These are phyloP conservation scores for Tricholoma hemisulphureum DNA, from an alignment of 768 basidiomycete species.

Conservation along the genomic window DNA sequence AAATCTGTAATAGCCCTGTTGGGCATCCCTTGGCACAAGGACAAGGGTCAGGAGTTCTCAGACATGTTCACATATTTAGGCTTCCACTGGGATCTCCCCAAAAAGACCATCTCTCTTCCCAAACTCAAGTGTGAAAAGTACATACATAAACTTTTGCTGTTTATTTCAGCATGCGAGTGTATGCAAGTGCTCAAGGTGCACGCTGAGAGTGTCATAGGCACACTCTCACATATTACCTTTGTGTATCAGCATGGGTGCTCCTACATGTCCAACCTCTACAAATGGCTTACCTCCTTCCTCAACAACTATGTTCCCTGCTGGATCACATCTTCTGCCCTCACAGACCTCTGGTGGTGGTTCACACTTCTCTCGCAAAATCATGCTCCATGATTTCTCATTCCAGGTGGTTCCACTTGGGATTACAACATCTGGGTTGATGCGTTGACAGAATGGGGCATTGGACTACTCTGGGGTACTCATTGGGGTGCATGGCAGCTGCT, in stretches of 20 bases:
- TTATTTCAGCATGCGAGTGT: background rate
- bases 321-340: constrained; percentile 2
- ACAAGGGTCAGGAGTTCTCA: constrained; percentile 18
- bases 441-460: constrained; percentile 29
- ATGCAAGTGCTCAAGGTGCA: background rate
- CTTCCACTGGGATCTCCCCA: constrained; percentile 27
- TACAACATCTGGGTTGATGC: constrained; percentile 1
- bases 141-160: background rate
- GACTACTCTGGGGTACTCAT: constrained; percentile 10
- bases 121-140: constrained; percentile 29
- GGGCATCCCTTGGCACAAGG: constrained; percentile 24
- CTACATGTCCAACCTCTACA: constrained; percentile 9
- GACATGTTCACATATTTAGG: constrained; percentile 23
- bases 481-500: constrained; percentile 13
- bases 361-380: background rate
- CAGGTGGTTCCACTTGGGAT: constrained; percentile 13
- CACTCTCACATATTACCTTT: constrained; percentile 25
- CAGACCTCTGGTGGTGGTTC: constrained; percentile 5
- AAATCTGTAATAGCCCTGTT: constrained; percentile 12
- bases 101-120: constrained; percentile 21
- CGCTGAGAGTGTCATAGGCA: constrained; percentile 4
- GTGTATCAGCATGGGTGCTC: constrained; percentile 19
- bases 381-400: constrained; percentile 11
- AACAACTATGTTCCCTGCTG: constrained; percentile 4
- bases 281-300: background rate